These are phyloP conservation scores for Poronia punctata DNA, from an alignment of 495 filamentous ascomycete species.

Conservation along the genomic window DNA sequence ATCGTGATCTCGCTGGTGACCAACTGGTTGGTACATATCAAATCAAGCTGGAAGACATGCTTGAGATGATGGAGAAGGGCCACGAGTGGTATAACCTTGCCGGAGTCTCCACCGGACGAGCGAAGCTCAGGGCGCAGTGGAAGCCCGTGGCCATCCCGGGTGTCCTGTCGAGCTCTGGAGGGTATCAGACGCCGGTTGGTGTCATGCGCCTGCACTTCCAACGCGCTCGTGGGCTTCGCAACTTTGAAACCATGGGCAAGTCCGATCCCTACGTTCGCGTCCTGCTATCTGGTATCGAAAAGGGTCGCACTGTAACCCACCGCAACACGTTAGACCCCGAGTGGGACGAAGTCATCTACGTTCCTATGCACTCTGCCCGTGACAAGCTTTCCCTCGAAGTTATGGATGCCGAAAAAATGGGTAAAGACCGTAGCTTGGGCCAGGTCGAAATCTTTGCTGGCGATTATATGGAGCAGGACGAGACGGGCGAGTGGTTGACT, in stretches of 20 bases:
- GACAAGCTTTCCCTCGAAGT: slow-evolving; percentile 86
- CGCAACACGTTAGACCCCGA: slow-evolving; percentile 92
- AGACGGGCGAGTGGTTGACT: slow-evolving; percentile 73
- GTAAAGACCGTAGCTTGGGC: slow-evolving; percentile 81
- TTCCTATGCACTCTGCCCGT: slow-evolving; percentile 79
- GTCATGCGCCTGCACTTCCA: slow-evolving; percentile 93
- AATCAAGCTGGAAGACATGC: slow-evolving; percentile 88
- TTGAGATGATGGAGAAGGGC: slow-evolving; percentile 84
- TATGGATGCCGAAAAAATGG: slow-evolving; percentile 90
- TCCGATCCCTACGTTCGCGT: slow-evolving; percentile 92
- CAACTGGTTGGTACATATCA: slow-evolving; percentile 85
- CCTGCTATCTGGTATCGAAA: slow-evolving; percentile 81
- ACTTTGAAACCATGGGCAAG: slow-evolving; percentile 92
- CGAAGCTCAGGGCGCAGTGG: slow-evolving; percentile 86
- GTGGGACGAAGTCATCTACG: slow-evolving; percentile 93
- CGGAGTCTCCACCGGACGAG: slow-evolving; percentile 73
- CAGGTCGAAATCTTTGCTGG: slow-evolving; percentile 64
- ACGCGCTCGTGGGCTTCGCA: slow-evolving; percentile 72
- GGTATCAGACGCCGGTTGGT: slow-evolving; percentile 88
- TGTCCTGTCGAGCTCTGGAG: slow-evolving; percentile 63
- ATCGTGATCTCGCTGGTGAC: slow-evolving; percentile 76
- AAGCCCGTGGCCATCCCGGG: slow-evolving; percentile 86
- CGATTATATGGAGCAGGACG: slow-evolving; percentile 72
- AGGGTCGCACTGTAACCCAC: slow-evolving; percentile 87
- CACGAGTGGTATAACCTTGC: slow-evolving; percentile 93